Conservation (phyloP, 495 filamentous ascomycete species). For the Penicillium odoratum region DNA sequence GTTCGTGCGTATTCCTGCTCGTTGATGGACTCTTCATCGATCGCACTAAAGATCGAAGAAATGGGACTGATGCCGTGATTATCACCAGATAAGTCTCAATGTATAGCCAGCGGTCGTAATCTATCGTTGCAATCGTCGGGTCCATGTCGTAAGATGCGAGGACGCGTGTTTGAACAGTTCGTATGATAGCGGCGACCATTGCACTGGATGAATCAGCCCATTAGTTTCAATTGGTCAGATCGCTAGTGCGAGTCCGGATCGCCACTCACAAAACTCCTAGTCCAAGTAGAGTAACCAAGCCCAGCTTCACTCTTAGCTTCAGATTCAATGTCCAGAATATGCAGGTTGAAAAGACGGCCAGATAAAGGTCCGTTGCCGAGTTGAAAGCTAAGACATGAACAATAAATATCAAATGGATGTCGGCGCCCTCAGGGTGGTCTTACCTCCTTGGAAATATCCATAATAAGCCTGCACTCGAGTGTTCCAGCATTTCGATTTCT, state of each 20-base stretch:
- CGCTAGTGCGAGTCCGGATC: neutral
- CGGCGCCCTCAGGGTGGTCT: slow-evolving; percentile 8
- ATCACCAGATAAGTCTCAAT: slow-evolving; percentile 36
- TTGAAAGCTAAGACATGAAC: slow-evolving; percentile 35
- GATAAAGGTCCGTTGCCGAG: slow-evolving; percentile 46
- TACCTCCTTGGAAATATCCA: slow-evolving; percentile 41
- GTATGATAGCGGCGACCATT: slow-evolving; percentile 35
- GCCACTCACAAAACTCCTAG: slow-evolving; percentile 45
- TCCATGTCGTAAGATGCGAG: slow-evolving; percentile 26
- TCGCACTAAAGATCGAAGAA: slow-evolving; percentile 25
- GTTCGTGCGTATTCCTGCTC: slow-evolving; percentile 19
- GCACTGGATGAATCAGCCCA: slow-evolving; percentile 14
- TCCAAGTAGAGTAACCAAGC: slow-evolving; percentile 44
- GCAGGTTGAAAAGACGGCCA: slow-evolving; percentile 48
- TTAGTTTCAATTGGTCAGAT: neutral
- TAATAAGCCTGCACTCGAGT: slow-evolving; percentile 38
- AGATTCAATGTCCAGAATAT: slow-evolving; percentile 50
- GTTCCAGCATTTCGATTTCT: slow-evolving; percentile 35
- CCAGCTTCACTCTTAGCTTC: slow-evolving; percentile 43
- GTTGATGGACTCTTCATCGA: slow-evolving; percentile 7
- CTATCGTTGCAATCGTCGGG: slow-evolving; percentile 28
- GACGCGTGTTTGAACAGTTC: slow-evolving; percentile 28
- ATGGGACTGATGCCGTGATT: slow-evolving; percentile 34
- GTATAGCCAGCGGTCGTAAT: slow-evolving; percentile 31
- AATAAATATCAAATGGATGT: neutral